A percentile compares a stretch with the other conserved stretches of the same genome.
These are phyloP conservation scores for Diacronema lutheri DNA, from an alignment of 78 protist species.

Conservation along the genomic window DNA sequence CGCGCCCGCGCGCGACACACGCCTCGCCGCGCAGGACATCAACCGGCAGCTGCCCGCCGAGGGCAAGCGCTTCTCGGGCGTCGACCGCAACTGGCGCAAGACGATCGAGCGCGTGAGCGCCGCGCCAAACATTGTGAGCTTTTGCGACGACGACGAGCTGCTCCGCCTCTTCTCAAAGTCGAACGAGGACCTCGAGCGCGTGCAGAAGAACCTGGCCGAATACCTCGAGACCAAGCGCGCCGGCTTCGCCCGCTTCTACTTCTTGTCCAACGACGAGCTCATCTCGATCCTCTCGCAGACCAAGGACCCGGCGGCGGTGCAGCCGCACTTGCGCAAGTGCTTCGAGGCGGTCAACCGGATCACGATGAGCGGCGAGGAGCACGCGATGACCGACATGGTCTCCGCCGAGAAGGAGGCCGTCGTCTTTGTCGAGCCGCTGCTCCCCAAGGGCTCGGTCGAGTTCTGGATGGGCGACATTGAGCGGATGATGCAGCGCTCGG, in stretches of 20 bases:
- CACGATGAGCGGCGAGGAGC: slow-evolving; percentile 11
- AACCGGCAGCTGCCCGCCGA: slow-evolving; percentile 76
- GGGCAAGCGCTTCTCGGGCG: slow-evolving; percentile 48
- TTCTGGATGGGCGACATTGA: slow-evolving; percentile 53
- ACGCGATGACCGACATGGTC: slow-evolving; percentile 45
- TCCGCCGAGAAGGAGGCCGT: slow-evolving; percentile 53
- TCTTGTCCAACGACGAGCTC: slow-evolving; percentile 74
- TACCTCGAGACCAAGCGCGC: slow-evolving; percentile 73
- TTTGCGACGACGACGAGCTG: slow-evolving; percentile 19
- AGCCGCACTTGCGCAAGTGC: slow-evolving; percentile 56
- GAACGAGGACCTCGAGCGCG: slow-evolving; percentile 44
- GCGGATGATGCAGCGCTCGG: slow-evolving; percentile 30
- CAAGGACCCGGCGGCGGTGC: slow-evolving; percentile 52
- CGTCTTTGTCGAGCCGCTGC: neutral
- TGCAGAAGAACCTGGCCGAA: slow-evolving; percentile 60
- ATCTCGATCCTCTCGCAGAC: slow-evolving; percentile 65
- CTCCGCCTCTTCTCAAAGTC: slow-evolving; percentile 23
- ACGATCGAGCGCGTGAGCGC: slow-evolving; percentile 32
- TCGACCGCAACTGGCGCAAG: slow-evolving; percentile 57
- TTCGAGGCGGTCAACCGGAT: slow-evolving; percentile 44
- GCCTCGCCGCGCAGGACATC: no score
- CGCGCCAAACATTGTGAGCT: slow-evolving; percentile 19
- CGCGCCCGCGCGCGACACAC: no score
- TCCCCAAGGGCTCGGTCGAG: slow-evolving; percentile 58
- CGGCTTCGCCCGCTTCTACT: slow-evolving; percentile 70